phyloP scores from a whole-genome alignment of 2,329 filamentous ascomycete species.

The Tolypocladium inflatum region DNA sequence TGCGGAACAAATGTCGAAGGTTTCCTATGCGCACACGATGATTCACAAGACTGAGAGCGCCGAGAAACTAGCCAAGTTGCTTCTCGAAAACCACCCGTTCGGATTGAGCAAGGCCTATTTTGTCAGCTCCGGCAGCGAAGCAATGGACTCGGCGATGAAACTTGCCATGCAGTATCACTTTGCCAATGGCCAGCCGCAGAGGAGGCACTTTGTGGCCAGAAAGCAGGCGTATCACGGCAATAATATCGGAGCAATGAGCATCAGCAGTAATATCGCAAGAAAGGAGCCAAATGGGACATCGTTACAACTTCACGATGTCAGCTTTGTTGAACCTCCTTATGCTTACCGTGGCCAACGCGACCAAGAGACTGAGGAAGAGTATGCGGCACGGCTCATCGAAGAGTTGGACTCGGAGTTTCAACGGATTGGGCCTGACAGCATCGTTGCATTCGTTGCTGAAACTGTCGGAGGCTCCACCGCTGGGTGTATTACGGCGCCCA shows the following conservation, averaged over 20 bases:
- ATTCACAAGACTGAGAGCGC: slow-evolving; percentile 13
- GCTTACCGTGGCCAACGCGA: slow-evolving; percentile 1
- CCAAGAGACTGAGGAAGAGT: slow-evolving; percentile 28
- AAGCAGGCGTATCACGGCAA: slow-evolving; percentile 40
- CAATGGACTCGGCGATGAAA: slow-evolving; percentile 37
- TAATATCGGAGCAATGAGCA: slow-evolving; percentile 34
- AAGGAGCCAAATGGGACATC: slow-evolving; percentile 15
- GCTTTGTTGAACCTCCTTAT: slow-evolving; percentile 14
- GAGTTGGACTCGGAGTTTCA: slow-evolving; percentile 40
- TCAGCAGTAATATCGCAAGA: slow-evolving; percentile 19
- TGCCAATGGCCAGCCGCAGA: slow-evolving; percentile 25
- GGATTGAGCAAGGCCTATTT: slow-evolving; percentile 15
- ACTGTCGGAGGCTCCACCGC: slow-evolving; percentile 38
- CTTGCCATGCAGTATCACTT: slow-evolving; percentile 37
- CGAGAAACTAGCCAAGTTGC: slow-evolving; percentile 16
- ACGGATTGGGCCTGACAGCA: slow-evolving; percentile 32
- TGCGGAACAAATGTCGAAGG: slow-evolving; percentile 37
- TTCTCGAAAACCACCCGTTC: slow-evolving; percentile 12
- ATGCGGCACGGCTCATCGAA: slow-evolving; percentile 25
- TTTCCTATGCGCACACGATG: slow-evolving; percentile 17
- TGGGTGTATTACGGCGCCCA: slow-evolving; percentile 39
- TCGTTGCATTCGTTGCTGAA: slow-evolving; percentile 41
- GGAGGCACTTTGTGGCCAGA: slow-evolving; percentile 32
- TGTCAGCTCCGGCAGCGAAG: slow-evolving; percentile 19
- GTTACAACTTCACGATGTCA: slow-evolving; percentile 14